These are phyloP conservation scores for Euphorbia corollata DNA, from an alignment of 441 rosid species.

Conservation along the genomic window DNA sequence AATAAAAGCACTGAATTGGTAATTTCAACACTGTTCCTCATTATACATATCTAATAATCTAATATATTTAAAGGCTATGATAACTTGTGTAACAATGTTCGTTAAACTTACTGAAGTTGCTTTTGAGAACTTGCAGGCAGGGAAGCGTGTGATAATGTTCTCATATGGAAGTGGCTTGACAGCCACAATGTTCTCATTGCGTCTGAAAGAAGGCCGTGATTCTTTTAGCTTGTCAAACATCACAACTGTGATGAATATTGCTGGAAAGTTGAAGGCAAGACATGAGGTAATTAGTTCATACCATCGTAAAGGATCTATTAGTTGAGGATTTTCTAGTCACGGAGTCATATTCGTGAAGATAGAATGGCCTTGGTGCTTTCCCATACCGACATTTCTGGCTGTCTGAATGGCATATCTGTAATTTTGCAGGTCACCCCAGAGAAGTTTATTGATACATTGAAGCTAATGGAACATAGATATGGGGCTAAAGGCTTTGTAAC, in stretches of 20 bases:
- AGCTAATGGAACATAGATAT: slow-evolving; percentile 92
- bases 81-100: neutral
- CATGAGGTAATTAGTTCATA: slow-evolving; percentile 56
- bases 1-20: slow-evolving; percentile 67
- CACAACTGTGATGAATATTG: slow-evolving; percentile 64
- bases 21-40: slow-evolving; percentile 18
- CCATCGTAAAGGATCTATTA: neutral
- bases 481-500: slow-evolving; percentile 91
- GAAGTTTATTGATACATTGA: slow-evolving; percentile 76
- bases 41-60: neutral
- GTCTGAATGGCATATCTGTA: no score
- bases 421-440: slow-evolving; percentile 64
- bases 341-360: no score
- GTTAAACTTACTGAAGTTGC: slow-evolving; percentile 12
- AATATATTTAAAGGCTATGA: neutral
- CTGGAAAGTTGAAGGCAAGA: slow-evolving; percentile 68
- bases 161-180: slow-evolving; percentile 92
- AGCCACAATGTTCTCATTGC: slow-evolving; percentile 82
- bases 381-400: no score
- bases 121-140: slow-evolving; percentile 41
- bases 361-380: no score
- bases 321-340: neutral
- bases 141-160: slow-evolving; percentile 75
- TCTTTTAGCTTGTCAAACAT: slow-evolving; percentile 81
- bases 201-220: slow-evolving; percentile 46